These are phyloP conservation scores for Sugiyamaella sp. DNA, from an alignment of 1,139 yeast species.

Conservation along the genomic window DNA sequence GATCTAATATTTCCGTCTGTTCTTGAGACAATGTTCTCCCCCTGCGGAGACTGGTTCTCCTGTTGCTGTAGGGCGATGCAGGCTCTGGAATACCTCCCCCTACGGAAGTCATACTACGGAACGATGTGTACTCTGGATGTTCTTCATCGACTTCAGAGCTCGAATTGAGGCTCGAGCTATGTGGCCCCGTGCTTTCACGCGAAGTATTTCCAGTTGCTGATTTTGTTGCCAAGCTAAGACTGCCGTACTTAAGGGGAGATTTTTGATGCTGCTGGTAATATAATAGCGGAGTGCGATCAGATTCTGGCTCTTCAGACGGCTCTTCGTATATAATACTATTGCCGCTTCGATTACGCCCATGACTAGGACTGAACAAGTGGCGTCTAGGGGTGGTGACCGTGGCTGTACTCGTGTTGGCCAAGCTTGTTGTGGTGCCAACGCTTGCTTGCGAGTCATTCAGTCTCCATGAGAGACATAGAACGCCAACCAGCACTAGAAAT, in stretches of 20 bases:
- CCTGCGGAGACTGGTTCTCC: constrained; percentile 20
- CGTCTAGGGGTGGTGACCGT: constrained; percentile 12
- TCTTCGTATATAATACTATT: neutral
- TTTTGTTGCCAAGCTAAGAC: constrained; percentile 1
- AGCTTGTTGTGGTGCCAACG: neutral
- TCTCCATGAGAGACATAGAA: constrained; percentile 54
- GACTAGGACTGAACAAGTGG: neutral
- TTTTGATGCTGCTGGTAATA: constrained; percentile 5
- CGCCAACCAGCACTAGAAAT: constrained; percentile 54
- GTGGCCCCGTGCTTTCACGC: neutral
- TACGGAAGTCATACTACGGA: constrained; percentile 28
- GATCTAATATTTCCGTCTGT: constrained; percentile 52
- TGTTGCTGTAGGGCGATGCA: constrained; percentile 30
- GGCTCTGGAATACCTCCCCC: constrained; percentile 35
- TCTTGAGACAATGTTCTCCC: constrained; percentile 51
- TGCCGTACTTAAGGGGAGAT: constrained; percentile 12
- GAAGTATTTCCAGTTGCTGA: neutral
- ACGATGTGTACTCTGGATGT: constrained; percentile 35
- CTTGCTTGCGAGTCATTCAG: constrained; percentile 21
- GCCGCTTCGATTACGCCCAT: constrained; percentile 3
- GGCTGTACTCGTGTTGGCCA: neutral
- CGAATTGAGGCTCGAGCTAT: neutral
- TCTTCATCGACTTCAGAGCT: constrained; percentile 9
- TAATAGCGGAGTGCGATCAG: constrained; percentile 15
- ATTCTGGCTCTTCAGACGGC: neutral